Conservation (phyloP, 2,329 filamentous ascomycete species). For the Diplodia corticola region DNA sequence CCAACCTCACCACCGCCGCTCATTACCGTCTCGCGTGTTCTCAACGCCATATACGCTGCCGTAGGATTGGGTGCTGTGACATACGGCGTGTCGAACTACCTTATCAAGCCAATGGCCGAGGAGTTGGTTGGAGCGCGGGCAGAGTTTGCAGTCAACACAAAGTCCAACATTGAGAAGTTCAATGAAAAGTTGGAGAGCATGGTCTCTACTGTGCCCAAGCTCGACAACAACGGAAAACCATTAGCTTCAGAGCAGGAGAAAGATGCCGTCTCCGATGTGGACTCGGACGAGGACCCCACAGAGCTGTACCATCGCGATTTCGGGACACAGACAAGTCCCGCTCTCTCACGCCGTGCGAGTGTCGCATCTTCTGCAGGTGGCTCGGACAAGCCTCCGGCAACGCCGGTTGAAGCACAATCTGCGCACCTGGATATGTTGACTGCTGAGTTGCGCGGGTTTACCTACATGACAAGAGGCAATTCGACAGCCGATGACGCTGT, state of each 20-base stretch:
- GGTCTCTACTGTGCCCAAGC: conserved; percentile 63
- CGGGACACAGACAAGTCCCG: conserved; percentile 70
- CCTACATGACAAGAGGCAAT: conserved; percentile 49
- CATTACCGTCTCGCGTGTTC: conserved; percentile 57
- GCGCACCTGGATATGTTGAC: conserved; percentile 47
- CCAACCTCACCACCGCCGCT: conserved; percentile 60
- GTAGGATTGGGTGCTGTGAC: conserved; percentile 58
- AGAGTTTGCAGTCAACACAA: conserved; percentile 56
- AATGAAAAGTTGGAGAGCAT: conserved; percentile 59
- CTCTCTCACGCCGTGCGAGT: conserved; percentile 25
- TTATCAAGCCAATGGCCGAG: conserved; percentile 63
- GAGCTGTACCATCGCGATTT: conserved; percentile 82
- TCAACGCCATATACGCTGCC: conserved; percentile 58
- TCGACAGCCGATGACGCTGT: conserved; percentile 54
- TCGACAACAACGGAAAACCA: conserved; percentile 26
- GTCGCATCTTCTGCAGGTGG: conserved; percentile 31
- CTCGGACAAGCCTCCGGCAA: conserved; percentile 30
- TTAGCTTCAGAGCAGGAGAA: conserved; percentile 27
- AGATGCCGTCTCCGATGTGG: conserved; percentile 37
- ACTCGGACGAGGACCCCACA: conserved; percentile 61
- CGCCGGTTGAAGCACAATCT: conserved; percentile 29
- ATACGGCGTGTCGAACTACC: conserved; percentile 70
- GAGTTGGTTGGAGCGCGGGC: conserved; percentile 57
- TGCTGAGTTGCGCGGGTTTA: conserved; percentile 42
- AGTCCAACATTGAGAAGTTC: conserved; percentile 54